Conservation (phyloP, 1,284 basidiomycete species). For the Taiwanofungus camphoratus region DNA sequence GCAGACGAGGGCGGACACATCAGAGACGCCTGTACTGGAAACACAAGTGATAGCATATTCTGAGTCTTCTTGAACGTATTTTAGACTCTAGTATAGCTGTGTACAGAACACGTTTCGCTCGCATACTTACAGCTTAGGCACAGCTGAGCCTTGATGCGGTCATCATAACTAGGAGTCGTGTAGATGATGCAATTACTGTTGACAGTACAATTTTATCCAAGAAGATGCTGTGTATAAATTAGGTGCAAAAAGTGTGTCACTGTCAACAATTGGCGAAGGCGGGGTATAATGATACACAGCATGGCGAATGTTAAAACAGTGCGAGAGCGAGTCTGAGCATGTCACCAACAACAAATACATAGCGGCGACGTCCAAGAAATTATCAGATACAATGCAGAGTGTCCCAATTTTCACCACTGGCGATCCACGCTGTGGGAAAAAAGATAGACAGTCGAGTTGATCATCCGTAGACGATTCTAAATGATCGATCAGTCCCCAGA, state of each 20-base stretch:
- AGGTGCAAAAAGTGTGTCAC: slow-evolving; percentile 5
- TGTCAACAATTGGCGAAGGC: slow-evolving; percentile 1
- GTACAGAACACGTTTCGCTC: no score
- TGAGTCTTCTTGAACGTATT: no score
- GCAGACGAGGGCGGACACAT: no score
- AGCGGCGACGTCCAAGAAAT: slow-evolving; percentile 4
- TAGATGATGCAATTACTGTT: no score
- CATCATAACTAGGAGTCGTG: no score
- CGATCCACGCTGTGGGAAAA: slow-evolving; percentile 13
- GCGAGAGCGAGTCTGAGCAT: not conserved
- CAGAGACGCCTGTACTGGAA: no score
- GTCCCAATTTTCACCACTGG: no score
- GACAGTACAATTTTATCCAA: no score
- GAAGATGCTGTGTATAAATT: slow-evolving; percentile 13
- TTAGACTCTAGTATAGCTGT: no score
- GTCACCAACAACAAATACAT: slow-evolving; percentile 4
- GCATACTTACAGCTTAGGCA: no score
- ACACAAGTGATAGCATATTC: no score
- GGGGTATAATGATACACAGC: slow-evolving; percentile 12
- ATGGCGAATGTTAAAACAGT: not conserved
- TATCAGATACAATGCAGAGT: slow-evolving; percentile 4
- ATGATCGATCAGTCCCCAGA: slow-evolving; percentile 6
- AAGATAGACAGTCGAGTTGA: not conserved
- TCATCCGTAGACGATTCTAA: slow-evolving; percentile 35
- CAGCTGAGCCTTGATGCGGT: no score